These are phyloP conservation scores for Vigna reflexopilosa DNA, from an alignment of 306 rosid genomes.

Conservation along the genomic window DNA sequence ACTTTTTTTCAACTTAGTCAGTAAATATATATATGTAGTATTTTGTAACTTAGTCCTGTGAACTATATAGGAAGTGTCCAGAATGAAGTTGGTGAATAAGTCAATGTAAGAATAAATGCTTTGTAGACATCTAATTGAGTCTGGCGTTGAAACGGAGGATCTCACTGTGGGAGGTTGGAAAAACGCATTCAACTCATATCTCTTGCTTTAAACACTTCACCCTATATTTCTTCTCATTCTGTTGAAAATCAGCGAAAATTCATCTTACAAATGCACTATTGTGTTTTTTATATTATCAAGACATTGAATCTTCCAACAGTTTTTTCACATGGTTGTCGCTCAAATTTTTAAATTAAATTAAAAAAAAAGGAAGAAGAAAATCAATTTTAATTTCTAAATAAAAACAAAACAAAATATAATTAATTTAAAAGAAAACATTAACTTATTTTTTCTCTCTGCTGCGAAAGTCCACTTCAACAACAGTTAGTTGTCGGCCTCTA, in stretches of 20 bases:
- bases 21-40: not conserved
- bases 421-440: too few species aligned
- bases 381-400: too few species aligned
- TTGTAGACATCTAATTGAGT: not conserved
- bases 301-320: not conserved
- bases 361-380: not conserved
- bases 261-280: not conserved
- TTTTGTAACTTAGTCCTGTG: not conserved
- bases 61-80: not conserved
- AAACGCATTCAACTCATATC: constrained; percentile 6
- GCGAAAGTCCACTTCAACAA: too few species aligned
- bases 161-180: constrained; percentile 43
- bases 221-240: not conserved
- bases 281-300: not conserved
- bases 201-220: constrained; percentile 22
- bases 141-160: constrained; percentile 25
- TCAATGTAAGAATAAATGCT: constrained; percentile 24
- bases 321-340: not conserved
- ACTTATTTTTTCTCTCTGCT: too few species aligned
- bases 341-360: not conserved
- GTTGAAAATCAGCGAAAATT: not conserved
- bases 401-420: too few species aligned
- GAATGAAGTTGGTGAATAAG: constrained; percentile 25
- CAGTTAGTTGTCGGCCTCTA: too few species aligned
- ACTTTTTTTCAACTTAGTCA: too few species aligned